Conservation (phyloP, 129 eudicot genomes). For the Solidago caesia region DNA sequence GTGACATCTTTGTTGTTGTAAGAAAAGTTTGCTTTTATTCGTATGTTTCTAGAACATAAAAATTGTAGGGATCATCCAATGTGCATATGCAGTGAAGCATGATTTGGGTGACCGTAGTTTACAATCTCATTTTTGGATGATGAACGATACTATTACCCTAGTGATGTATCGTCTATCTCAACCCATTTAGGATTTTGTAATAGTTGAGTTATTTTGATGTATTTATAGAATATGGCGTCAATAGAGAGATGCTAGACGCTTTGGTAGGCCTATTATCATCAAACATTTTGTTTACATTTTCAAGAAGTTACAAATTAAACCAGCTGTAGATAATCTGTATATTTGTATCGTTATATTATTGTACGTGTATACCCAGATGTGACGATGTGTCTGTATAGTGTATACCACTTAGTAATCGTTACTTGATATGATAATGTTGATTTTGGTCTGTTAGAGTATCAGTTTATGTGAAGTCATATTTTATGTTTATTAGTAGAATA, state of each 20-base stretch:
- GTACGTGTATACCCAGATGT: too few species aligned
- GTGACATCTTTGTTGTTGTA: slow-evolving; percentile 15
- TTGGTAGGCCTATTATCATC: not conserved
- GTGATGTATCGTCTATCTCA: not conserved
- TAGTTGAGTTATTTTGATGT: not conserved
- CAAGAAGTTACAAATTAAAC: too few species aligned
- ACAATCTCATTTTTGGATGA: slow-evolving; percentile 12
- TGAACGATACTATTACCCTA: not conserved
- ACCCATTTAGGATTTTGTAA: not conserved
- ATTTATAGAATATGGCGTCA: not conserved
- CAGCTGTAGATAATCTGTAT: too few species aligned
- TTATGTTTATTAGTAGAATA: too few species aligned
- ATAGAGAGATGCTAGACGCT: not conserved
- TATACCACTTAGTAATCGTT: too few species aligned
- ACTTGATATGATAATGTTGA: too few species aligned
- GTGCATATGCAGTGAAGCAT: slow-evolving; percentile 8
- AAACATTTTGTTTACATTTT: not conserved
- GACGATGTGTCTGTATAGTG: too few species aligned
- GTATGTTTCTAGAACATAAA: slow-evolving; percentile 9
- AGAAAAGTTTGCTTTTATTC: not conserved
- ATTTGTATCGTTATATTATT: too few species aligned
- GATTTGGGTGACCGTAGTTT: slow-evolving; percentile 16
- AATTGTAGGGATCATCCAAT: slow-evolving; percentile 8
- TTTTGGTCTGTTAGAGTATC: too few species aligned
- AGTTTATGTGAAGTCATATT: too few species aligned